Evolutionary conservation across 1,284 basidiomycete species (phyloP), one percentile per base, ranked within the genome.

Genomic region (Cutaneotrichosporon mucoides): DNA sequence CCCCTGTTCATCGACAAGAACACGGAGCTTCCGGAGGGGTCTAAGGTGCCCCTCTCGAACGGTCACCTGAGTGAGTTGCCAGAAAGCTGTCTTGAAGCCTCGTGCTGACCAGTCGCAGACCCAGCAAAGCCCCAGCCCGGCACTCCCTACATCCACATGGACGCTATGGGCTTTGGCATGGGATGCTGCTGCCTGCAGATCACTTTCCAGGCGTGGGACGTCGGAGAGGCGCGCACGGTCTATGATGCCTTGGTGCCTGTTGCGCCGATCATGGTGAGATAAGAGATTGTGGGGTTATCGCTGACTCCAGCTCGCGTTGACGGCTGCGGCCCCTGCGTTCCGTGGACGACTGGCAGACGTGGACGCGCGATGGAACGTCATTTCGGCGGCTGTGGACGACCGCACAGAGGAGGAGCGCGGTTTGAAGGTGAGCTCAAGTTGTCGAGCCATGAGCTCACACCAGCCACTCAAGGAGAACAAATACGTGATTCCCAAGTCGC

Each of bases 91-190:
- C n/a, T n/a, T n/a, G n/a, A n/a, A n/a, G n/a, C n/a, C n/a, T n/a
- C n/a, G 15, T 12, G 16, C 49, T 52, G 44, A 52, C 50, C 50
- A 40, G 33, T 8, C 43, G 34, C 8, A 40, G 12, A 33, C 13
- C 73, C 73, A 0, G 71, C 75, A 9, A 73, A 82, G 76, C 78
- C 79, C 5, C 74, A 80, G 76, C 64, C 67, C 3, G 72, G 67
- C 12, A 73, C 69, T 5, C 75, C 75, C 6, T 93, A 98, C 77
- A 93, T 99, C 67, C 99, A 99, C 77, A 86, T 99, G 83, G 96
- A 99, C 77, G 94, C 96, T 2, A 98, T 98, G 96, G 95, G 94
- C 33, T 99, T 99, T 76, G 96, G 96, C 47, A 99, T 98, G 95
- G 96, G 96, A 3, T 98, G 95, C 72, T 96, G 92, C 73, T 99